Evolutionary conservation across 495 filamentous ascomycete genomes (phyloP).

Genomic region (Penicillium cosmopolitanum): DNA sequence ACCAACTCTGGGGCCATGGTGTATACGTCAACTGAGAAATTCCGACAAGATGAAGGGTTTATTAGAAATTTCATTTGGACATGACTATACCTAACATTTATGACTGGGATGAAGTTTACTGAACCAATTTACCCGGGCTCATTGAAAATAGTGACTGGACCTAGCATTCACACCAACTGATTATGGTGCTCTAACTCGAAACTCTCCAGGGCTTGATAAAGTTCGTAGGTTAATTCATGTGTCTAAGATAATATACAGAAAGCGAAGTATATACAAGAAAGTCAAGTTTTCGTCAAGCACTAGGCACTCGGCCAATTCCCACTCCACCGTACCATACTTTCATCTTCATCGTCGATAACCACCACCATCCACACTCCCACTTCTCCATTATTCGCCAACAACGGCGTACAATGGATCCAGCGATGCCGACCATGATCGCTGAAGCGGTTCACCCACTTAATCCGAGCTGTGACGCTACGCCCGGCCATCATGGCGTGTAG

Average conservation of each 20-base stretch:
- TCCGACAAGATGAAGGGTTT: too few relatives aligned
- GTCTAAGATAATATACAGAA: background rate
- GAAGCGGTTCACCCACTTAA: constrained; percentile 57
- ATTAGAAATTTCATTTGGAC: too few relatives aligned
- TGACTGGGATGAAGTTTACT: too few relatives aligned
- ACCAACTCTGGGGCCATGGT: too few relatives aligned
- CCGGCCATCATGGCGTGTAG: constrained; percentile 58
- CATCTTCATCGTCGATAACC: constrained; percentile 53
- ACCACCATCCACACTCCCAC: constrained; percentile 68
- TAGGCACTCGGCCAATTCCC: constrained; percentile 11
- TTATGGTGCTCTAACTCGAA: too few relatives aligned
- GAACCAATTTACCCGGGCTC: too few relatives aligned
- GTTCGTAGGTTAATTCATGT: background rate
- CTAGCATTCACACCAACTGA: too few relatives aligned
- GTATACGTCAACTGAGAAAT: too few relatives aligned
- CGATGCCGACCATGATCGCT: constrained; percentile 50
- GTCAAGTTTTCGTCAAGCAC: background rate
- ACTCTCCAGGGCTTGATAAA: too few relatives aligned
- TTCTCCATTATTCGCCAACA: constrained; percentile 59
- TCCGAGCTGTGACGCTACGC: constrained; percentile 65
- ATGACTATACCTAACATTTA: too few relatives aligned
- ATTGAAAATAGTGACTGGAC: too few relatives aligned
- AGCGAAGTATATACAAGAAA: background rate
- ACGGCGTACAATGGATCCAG: constrained; percentile 65
- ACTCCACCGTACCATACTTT: constrained; percentile 16